Evolutionary conservation across 163 green algal species (phyloP), one percentile per base, ranked within the genome.

Genomic region (Scenedesmus sp.): DNA sequence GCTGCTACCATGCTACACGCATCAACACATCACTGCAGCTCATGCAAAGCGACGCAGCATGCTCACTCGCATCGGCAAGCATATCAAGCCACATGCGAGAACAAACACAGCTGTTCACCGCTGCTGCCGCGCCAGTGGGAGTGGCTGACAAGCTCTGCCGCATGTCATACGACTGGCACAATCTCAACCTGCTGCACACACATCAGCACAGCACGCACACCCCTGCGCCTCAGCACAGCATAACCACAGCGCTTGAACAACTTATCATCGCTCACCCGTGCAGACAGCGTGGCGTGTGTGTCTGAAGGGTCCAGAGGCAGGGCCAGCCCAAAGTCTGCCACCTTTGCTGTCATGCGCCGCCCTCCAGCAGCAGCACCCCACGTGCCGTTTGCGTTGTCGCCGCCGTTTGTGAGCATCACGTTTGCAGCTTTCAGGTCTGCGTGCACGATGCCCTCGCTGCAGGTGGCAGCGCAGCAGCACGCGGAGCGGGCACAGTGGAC

Each of bases 271-370:
- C 70, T 86, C 62, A 90, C 83, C 82, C 89, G 59, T 1, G 67
- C 67, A 73, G 56, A n/a, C 5, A 90, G 94, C 23, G 89, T 94
- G 3, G 95, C 87, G 77, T 96, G 94, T 10, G 94, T 96, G 84
- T 94, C 93, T 57, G 79, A 55, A 0, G 92, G 91, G 59, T 88
- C 91, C 15, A 96, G 94, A 23, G 87, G 92, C 76, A 95, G 64
- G 10, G 84, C 91, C 91, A 97, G 89, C n/a, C 95, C 95, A 91
- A 97, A 96, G 93, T 97, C 95, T 2, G 92, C 93, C 0, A 97
- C 93, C 93, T 98, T 98, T 56, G 94, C 93, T 0, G 91, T 94
- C 82, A 97, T 93, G 26, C 16, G 60, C 12, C 23, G 66, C 10
- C 66, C 54, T n/a, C 15, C 67, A 46, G 66, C n/a, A 20, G 83